Conservation (phyloP, 495 filamentous ascomycete species). For the Tuber melanosporum region DNA sequence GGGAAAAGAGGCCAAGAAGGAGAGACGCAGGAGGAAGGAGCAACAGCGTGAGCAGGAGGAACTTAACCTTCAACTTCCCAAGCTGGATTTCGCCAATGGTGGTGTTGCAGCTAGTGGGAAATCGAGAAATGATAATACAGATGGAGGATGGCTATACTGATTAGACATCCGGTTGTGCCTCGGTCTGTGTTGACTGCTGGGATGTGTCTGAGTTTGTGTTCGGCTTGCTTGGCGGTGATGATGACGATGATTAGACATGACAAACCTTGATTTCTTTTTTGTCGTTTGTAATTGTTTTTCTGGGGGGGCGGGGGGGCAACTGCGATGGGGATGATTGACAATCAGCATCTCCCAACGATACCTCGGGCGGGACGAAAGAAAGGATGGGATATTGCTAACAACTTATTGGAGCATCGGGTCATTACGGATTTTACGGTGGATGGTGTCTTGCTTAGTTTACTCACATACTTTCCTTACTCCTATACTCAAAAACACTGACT, state of each 20-base stretch:
- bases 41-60: conserved; percentile 31
- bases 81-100: conserved; percentile 26
- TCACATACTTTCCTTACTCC: background rate
- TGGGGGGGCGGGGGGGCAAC: background rate
- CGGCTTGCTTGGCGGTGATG: background rate
- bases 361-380: background rate
- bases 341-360: background rate
- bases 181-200: background rate
- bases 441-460: background rate
- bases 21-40: conserved; percentile 32
- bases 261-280: background rate
- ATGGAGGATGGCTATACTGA: conserved; percentile 33
- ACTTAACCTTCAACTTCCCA: conserved; percentile 28
- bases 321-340: background rate
- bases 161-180: background rate
- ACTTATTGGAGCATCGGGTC: background rate
- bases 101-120: conserved; percentile 15
- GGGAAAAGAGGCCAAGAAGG: conserved; percentile 30
- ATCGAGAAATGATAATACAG: background rate
- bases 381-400: background rate
- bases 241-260: background rate
- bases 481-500: background rate
- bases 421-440: background rate
- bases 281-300: background rate
- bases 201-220: background rate